Conservation (phyloP, 768 basidiomycete species). For the Asterophora parasitica region DNA sequence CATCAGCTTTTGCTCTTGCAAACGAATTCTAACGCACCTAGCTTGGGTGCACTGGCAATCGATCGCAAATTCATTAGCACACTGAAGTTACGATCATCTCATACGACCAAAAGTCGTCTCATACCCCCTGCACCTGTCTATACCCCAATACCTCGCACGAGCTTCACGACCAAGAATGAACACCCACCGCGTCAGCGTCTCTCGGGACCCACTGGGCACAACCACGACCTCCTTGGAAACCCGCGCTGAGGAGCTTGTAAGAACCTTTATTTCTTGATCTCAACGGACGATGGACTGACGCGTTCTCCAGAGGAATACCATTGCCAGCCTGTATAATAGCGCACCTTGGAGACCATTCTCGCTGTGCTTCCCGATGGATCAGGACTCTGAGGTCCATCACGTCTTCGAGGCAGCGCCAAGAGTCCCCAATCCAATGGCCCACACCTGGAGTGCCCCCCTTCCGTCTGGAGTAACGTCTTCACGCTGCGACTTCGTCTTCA, state of each 20-base stretch:
- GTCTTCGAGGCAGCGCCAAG: constrained; percentile 6
- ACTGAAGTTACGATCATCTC: background rate
- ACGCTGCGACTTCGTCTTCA: background rate
- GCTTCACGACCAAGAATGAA: background rate
- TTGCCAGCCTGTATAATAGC: background rate
- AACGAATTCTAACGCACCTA: background rate
- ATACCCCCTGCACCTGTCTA: background rate
- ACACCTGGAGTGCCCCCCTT: background rate
- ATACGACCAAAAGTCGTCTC: background rate
- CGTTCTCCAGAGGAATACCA: background rate
- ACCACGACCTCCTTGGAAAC: background rate
- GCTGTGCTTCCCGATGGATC: background rate
- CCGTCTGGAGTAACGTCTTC: background rate
- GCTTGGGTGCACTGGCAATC: too few species aligned
- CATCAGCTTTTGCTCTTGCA: background rate
- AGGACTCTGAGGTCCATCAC: background rate
- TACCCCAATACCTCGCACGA: background rate
- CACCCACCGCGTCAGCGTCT: background rate
- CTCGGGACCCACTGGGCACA: background rate
- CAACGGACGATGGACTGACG: too few species aligned
- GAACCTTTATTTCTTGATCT: background rate
- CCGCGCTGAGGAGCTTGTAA: background rate
- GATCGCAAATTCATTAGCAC: too few species aligned
- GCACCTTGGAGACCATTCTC: background rate
- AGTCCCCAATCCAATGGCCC: background rate